Evolutionary conservation across 2,329 filamentous ascomycete species (phyloP).

Genomic region (Capronia americana): DNA sequence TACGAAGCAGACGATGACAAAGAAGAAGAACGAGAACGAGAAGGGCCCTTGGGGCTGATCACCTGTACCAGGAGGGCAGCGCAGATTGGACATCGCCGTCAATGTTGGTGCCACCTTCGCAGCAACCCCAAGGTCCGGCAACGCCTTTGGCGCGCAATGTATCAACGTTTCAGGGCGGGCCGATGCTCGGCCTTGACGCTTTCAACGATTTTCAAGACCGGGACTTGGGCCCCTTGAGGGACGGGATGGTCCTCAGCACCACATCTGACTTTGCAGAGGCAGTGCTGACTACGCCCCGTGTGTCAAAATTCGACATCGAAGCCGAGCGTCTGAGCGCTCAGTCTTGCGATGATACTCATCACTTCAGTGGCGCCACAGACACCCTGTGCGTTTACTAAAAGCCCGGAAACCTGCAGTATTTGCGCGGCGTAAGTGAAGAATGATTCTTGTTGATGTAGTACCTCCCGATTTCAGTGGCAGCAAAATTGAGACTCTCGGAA

Average conservation of each 20-base stretch:
- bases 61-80: no score
- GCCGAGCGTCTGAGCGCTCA: no score
- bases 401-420: no score
- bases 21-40: background rate
- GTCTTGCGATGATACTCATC: no score
- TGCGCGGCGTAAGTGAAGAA: no score
- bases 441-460: no score
- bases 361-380: no score
- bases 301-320: no score
- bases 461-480: no score
- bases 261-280: constrained; percentile 5
- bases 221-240: constrained; percentile 19
- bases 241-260: constrained; percentile 4
- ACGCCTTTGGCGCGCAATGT: constrained; percentile 7
- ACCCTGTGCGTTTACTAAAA: no score
- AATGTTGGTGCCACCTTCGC: background rate
- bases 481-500: no score
- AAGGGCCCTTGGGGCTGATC: background rate
- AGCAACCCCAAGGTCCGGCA: background rate
- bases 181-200: constrained; percentile 8
- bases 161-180: constrained; percentile 8
- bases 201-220: constrained; percentile 23
- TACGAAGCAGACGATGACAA: constrained; percentile 17
- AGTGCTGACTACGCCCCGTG: background rate
- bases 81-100: constrained; percentile 1